These are phyloP conservation scores for Phytophthora kernoviae DNA, from an alignment of 352 stramenopile genomes.

Conservation along the genomic window DNA sequence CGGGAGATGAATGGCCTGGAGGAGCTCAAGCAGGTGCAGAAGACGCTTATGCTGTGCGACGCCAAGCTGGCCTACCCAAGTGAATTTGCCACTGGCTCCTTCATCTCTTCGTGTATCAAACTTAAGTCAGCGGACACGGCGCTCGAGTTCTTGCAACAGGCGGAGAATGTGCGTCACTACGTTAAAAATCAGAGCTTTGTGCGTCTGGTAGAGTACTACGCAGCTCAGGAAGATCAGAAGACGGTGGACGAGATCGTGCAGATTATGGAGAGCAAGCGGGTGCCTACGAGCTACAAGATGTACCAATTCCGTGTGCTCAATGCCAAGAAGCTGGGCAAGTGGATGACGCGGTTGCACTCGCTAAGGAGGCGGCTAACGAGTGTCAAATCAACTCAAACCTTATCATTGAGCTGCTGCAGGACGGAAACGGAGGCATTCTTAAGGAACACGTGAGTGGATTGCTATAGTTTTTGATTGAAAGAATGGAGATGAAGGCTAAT, in stretches of 20 bases:
- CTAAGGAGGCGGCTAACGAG: conserved; percentile 63
- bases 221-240: conserved; percentile 52
- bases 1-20: conserved; percentile 80
- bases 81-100: conserved; percentile 62
- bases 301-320: conserved; percentile 78
- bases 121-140: conserved; percentile 58
- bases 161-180: conserved; percentile 78
- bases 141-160: conserved; percentile 71
- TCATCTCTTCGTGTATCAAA: conserved; percentile 72
- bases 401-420: conserved; percentile 70
- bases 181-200: conserved; percentile 81
- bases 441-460: conserved; percentile 47
- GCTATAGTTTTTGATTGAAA: not conserved
- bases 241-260: conserved; percentile 63
- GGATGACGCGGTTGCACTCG: conserved; percentile 66
- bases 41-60: conserved; percentile 77
- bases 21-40: conserved; percentile 71
- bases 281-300: conserved; percentile 70
- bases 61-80: conserved; percentile 79
- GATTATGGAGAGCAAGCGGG: conserved; percentile 52
- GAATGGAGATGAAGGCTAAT: not conserved
- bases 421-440: conserved; percentile 63
- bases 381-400: conserved; percentile 83
- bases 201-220: conserved; percentile 73
- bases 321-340: conserved; percentile 61